Evolutionary conservation across 177 flowering plant species (phyloP), one percentile per base, ranked within the genome.

Genomic region (Vitis hybrid): DNA sequence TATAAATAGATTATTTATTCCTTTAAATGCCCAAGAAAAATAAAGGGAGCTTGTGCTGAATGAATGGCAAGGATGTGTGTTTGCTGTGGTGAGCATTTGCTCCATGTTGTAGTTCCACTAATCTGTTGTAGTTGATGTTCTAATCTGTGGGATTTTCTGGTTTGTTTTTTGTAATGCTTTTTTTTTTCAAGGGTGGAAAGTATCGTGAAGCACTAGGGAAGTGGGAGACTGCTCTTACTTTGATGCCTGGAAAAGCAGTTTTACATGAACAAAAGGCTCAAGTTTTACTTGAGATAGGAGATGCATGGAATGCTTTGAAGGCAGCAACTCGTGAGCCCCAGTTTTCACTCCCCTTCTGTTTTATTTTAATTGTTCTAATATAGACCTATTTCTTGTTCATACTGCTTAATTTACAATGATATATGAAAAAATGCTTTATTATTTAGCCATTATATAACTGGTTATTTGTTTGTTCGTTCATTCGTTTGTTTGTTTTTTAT

Each of bases 221-320:
- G 77, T 93, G 98, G 98, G 97, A 93, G 79, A 76, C 92, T 75
- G 91, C 98, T 56, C 87, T 93, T 67, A 88, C 81, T 55, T 78
- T 93, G 81, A 74, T 71, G 82, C 98, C 98, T 40, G 89, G 87
- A 56, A 81, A 64, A 70, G 88, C 94, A 60, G 78, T 84, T 61
- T 63, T 93, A 61, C 94, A 93, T 72, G 97, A 93, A 74, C 97
- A 93, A 67, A 93, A 93, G 81, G 98, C 98, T 51, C 98, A 93
- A 80, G 85, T 90, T 73, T 79, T 93, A 55, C 93, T 93, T 68
- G 98, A 93, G 81, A 71, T 91, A 61, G 98, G 94, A 64, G 93
- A 93, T 73, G 81, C 94, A 59, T 93, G 97, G 97, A 82, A 75
- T 78, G 92, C 95, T 67, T 72, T 93, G 76, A 93, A 84, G 80